Evolutionary conservation across 1,139 yeast species (phyloP).

Genomic region (Blastobotrys arbuscula): DNA sequence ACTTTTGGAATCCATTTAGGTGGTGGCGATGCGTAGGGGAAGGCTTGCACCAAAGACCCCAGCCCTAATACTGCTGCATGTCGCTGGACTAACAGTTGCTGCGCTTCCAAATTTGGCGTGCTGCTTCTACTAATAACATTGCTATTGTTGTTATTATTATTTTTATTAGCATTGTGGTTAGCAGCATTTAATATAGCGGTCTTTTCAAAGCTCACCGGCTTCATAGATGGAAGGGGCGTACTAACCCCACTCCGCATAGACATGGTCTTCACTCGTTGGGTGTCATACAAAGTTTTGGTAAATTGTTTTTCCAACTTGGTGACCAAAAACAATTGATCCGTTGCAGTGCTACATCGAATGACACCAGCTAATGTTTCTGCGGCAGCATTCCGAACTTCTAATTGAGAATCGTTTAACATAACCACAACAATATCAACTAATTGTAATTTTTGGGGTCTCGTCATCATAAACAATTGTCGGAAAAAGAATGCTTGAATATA

Average conservation of each 20-base stretch:
- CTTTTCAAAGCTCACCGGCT: no score
- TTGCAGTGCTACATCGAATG: constrained; percentile 66
- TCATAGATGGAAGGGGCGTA: background rate
- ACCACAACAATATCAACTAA: constrained; percentile 51
- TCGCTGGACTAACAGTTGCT: constrained; percentile 39
- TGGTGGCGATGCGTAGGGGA: constrained; percentile 87
- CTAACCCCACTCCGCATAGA: constrained; percentile 4
- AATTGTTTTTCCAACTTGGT: constrained; percentile 26
- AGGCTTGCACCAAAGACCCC: constrained; percentile 85
- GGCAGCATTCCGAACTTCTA: constrained; percentile 75
- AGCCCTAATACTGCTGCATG: constrained; percentile 90
- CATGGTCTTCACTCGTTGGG: constrained; percentile 10
- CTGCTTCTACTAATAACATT: background rate
- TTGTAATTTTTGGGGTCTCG: constrained; percentile 43
- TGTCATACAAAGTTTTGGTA: constrained; percentile 15
- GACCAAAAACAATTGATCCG: constrained; percentile 44
- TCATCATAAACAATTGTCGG: constrained; percentile 58
- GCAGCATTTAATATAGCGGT: background rate
- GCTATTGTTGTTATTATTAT: background rate
- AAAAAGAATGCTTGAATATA: constrained; percentile 73
- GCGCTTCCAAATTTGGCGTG: constrained; percentile 21
- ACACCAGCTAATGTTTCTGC: constrained; percentile 75
- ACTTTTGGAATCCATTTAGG: constrained; percentile 85
- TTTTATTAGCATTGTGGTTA: background rate
- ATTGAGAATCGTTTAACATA: constrained; percentile 54